Conservation (phyloP, 192 early-diverging fungal genomes). For the Coemansia sp. region DNA sequence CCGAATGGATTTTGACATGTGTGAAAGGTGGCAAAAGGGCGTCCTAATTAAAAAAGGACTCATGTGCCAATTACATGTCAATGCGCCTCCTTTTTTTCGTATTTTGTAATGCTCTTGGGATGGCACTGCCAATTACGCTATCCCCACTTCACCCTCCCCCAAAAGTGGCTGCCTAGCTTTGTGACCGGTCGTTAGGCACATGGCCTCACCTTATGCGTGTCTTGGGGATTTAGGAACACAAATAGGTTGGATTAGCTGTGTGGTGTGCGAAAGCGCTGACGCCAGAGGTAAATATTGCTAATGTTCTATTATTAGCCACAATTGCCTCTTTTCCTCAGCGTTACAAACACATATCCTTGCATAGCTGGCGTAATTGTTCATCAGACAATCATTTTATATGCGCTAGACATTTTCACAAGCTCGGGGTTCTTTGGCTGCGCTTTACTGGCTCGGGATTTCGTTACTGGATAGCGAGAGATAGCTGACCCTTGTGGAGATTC, state of each 20-base stretch:
- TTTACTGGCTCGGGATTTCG: neutral
- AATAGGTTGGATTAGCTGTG: slow-evolving; percentile 6
- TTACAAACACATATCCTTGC: slow-evolving; percentile 1
- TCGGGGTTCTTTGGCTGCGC: neutral
- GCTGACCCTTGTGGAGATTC: neutral
- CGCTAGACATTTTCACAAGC: neutral
- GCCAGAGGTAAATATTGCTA: neutral
- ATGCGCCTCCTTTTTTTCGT: slow-evolving; percentile 1
- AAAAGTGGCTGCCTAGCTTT: neutral
- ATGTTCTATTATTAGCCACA: neutral
- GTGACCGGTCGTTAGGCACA: neutral
- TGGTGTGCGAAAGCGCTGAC: slow-evolving; percentile 5
- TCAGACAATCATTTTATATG: neutral
- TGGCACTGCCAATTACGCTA: neutral
- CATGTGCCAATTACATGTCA: slow-evolving; percentile 14
- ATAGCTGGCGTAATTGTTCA: neutral
- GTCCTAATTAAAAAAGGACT: neutral
- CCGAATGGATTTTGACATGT: neutral
- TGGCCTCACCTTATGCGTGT: neutral
- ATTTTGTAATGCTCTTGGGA: neutral
- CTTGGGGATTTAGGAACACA: neutral
- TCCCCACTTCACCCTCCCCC: neutral
- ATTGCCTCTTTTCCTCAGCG: neutral
- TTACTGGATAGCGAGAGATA: neutral
- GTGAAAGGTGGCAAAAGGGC: neutral